Base-by-base conservation (phyloP, 2,329 filamentous ascomycete species). In the Fusarium chuoi region DNA sequence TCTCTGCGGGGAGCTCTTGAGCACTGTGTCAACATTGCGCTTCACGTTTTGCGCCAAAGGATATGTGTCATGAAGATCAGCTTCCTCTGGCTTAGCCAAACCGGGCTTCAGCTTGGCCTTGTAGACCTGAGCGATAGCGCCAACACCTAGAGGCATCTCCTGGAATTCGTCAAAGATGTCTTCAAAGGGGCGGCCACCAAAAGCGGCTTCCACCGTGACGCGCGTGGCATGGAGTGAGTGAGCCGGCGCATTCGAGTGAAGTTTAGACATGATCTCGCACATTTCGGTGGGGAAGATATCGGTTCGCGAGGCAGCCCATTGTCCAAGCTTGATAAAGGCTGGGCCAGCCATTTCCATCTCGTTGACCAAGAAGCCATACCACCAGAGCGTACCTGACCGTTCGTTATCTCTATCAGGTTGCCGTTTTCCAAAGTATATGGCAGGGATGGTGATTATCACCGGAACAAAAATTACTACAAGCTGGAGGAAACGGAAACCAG, bases 91-190 rank as follows among this genome's bases (percentile, higher is more conserved):
- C 2, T 87, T 88, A 11, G 93, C 91, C 59, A 98, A 85, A 75
- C 93, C 91, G 1, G 93, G 89, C 79, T 95, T 97, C 51, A 99
- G 84, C 81, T 95, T 98, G 2, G 96, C 96, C 80, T 94, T 97
- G 87, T 99, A 99, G 6, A 98, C 96, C 81, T 99, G 96, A 0
- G 96, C 96, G 77, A 99, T 98, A 36, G 96, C 96, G 17, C 96
- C 96, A 2, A 98, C 96, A 2, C 96, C 96, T 0, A 99, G 85
- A 0, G 96, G 96, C 75, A 87, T 90, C 83, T 97, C 94, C 35
- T 98, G 88, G 75, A 99, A 99, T 81, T 98, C 96, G 36, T 97
- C 94, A 77, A 99, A 99, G 68, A 99, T 98, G 10, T 97, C 94
- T 18, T 96, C 91, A 74, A 99, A 98, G 0, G 83, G 78, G 62